Percentiles rank a stretch among this genome's conserved stretches.
Conservation (phyloP, 2,329 filamentous ascomycete species). For the Sclerotinia subarctica region DNA sequence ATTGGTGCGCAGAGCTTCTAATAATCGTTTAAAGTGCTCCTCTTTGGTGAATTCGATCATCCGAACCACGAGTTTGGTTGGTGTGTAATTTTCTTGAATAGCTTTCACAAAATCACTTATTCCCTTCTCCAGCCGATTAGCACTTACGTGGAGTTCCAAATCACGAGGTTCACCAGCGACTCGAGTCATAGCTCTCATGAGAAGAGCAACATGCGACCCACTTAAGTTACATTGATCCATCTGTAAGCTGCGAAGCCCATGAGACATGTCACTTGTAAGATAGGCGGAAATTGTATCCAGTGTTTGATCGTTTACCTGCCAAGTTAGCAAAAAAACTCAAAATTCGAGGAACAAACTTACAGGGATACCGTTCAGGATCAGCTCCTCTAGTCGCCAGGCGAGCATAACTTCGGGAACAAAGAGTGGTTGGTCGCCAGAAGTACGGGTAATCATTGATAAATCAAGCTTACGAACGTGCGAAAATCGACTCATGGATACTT, state of each 20-base stretch:
- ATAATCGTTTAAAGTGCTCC: slow-evolving; percentile 54
- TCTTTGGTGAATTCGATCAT: slow-evolving; percentile 57
- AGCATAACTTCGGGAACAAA: slow-evolving; percentile 63
- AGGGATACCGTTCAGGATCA: slow-evolving; percentile 61
- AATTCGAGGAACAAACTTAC: slow-evolving; percentile 34
- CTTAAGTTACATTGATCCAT: slow-evolving; percentile 66
- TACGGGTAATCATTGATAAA: slow-evolving; percentile 61
- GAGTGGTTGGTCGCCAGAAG: slow-evolving; percentile 60
- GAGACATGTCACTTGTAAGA: slow-evolving; percentile 58
- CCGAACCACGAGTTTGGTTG: slow-evolving; percentile 61
- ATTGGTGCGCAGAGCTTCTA: slow-evolving; percentile 60
- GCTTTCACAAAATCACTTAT: slow-evolving; percentile 51
- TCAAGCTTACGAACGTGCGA: slow-evolving; percentile 63
- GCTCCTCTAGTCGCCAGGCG: slow-evolving; percentile 64
- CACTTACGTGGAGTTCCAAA: slow-evolving; percentile 64
- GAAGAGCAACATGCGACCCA: slow-evolving; percentile 60
- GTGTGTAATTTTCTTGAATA: slow-evolving; percentile 52
- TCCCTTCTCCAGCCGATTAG: slow-evolving; percentile 48
- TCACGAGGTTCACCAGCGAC: slow-evolving; percentile 49
- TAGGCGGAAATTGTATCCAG: slow-evolving; percentile 65
- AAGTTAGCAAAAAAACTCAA: slow-evolving; percentile 27
- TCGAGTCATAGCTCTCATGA: slow-evolving; percentile 61
- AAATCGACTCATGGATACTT: slow-evolving; percentile 64
- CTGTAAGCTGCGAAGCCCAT: slow-evolving; percentile 57
- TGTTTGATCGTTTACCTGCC: slow-evolving; percentile 56